phyloP scores from a whole-genome alignment of 2,329 filamentous ascomycete genomes.

The Diaporthe australafricana region DNA sequence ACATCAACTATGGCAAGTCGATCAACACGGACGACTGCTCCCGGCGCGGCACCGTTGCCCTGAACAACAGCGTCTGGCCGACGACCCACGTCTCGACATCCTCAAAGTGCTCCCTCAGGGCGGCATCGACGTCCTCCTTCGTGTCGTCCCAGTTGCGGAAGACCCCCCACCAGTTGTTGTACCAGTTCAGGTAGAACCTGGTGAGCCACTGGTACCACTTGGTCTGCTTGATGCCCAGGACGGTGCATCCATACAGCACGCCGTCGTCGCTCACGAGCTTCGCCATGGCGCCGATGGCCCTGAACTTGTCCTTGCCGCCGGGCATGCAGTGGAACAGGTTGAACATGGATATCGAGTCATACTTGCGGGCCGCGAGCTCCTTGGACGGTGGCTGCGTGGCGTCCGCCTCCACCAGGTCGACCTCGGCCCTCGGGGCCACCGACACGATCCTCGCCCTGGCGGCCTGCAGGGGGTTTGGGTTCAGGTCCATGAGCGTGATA shows the following conservation, averaged over 20 bases:
- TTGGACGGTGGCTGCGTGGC: constrained; percentile 47
- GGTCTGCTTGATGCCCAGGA: constrained; percentile 46
- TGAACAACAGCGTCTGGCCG: constrained; percentile 53
- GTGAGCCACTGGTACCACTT: constrained; percentile 42
- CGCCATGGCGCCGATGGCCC: constrained; percentile 48
- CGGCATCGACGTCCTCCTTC: constrained; percentile 47
- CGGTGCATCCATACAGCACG: constrained; percentile 51
- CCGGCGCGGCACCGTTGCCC: constrained; percentile 45
- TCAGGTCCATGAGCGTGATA: constrained; percentile 52
- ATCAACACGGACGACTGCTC: not conserved
- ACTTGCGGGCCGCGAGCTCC: constrained; percentile 44
- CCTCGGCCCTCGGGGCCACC: constrained; percentile 38
- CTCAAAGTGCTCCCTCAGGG: constrained; percentile 50
- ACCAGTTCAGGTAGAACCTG: constrained; percentile 44
- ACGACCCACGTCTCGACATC: constrained; percentile 53
- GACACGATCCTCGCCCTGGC: constrained; percentile 44
- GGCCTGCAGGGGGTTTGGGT: constrained; percentile 46
- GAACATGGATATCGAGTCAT: constrained; percentile 57
- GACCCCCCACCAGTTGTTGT: constrained; percentile 48
- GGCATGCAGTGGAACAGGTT: constrained; percentile 57
- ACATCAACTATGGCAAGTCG: constrained; percentile 1
- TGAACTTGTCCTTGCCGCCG: constrained; percentile 45
- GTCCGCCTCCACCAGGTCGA: constrained; percentile 50
- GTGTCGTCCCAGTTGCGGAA: constrained; percentile 55
- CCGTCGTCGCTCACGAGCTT: constrained; percentile 48